phyloP scores from a whole-genome alignment of 495 filamentous ascomycete species.

The Hypoxylon rickii region DNA sequence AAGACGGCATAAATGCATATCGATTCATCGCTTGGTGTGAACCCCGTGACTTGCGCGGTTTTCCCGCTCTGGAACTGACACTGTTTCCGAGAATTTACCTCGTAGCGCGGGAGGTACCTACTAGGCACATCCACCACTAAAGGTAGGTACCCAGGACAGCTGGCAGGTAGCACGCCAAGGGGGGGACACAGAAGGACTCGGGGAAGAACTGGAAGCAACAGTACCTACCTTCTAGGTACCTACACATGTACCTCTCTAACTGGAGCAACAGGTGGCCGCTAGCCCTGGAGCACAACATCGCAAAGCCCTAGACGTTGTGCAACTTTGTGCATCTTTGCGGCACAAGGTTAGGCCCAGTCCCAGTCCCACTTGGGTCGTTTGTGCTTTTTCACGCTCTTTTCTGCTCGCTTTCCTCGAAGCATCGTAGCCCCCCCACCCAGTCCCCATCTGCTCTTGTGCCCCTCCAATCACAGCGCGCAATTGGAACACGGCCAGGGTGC shows the following conservation, averaged over 20 bases:
- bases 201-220: too few species aligned
- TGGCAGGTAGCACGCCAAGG: too few species aligned
- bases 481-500: slow-evolving; percentile 17
- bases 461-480: slow-evolving; percentile 15
- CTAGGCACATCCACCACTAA: too few species aligned
- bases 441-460: slow-evolving; percentile 1
- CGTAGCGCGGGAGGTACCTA: background rate
- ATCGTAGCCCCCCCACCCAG: slow-evolving; percentile 15
- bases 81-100: too few species aligned
- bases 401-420: slow-evolving; percentile 1
- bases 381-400: background rate
- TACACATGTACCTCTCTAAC: too few species aligned
- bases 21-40: slow-evolving; percentile 6
- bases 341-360: background rate
- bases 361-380: slow-evolving; percentile 22
- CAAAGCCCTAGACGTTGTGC: slow-evolving; percentile 6
- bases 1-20: background rate
- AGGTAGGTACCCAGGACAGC: too few species aligned
- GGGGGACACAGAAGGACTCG: too few species aligned
- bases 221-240: too few species aligned
- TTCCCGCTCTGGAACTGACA: slow-evolving; percentile 16
- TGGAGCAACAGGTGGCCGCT: too few species aligned
- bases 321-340: slow-evolving; percentile 15
- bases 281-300: background rate
- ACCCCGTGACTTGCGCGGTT: slow-evolving; percentile 29